Conservation (phyloP, 2,329 filamentous ascomycete genomes). For the Calonectria naviculata region DNA sequence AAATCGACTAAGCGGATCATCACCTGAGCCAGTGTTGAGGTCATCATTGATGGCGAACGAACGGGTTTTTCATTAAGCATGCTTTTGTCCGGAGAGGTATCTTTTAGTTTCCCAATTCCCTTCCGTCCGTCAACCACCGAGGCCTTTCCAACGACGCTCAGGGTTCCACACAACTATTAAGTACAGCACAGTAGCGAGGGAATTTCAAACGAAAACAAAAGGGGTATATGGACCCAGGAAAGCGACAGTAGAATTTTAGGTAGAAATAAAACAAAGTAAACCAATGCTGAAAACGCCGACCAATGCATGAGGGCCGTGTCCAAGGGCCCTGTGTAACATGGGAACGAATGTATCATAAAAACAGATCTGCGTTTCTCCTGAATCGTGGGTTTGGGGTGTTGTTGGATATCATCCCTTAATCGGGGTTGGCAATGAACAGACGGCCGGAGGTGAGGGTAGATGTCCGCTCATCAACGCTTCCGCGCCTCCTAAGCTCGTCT, state of each 20-base stretch:
- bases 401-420: conserved; percentile 54
- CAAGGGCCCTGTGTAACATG: conserved; percentile 25
- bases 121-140: conserved; percentile 31
- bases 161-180: conserved; percentile 27
- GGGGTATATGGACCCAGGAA: conserved; percentile 39
- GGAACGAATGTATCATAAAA: conserved; percentile 31
- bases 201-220: conserved; percentile 24
- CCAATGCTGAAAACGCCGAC: conserved; percentile 42
- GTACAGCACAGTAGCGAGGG: conserved; percentile 37
- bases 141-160: conserved; percentile 33
- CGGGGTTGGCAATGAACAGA: conserved; percentile 88
- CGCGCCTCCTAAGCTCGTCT: conserved; percentile 79
- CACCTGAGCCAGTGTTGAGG: not conserved
- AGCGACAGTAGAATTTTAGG: conserved; percentile 35
- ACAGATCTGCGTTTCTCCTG: conserved; percentile 22
- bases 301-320: conserved; percentile 36
- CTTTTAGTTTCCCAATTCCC: conserved; percentile 37
- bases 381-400: conserved; percentile 28
- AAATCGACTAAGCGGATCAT: conserved; percentile 16
- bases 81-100: conserved; percentile 42
- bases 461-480: conserved; percentile 86
- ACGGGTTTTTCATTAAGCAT: conserved; percentile 38
- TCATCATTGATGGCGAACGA: conserved; percentile 20
- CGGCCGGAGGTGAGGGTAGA: conserved; percentile 79
- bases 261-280: conserved; percentile 27